phyloP scores from a whole-genome alignment of 768 basidiomycete species.

The Terana coerulea region DNA sequence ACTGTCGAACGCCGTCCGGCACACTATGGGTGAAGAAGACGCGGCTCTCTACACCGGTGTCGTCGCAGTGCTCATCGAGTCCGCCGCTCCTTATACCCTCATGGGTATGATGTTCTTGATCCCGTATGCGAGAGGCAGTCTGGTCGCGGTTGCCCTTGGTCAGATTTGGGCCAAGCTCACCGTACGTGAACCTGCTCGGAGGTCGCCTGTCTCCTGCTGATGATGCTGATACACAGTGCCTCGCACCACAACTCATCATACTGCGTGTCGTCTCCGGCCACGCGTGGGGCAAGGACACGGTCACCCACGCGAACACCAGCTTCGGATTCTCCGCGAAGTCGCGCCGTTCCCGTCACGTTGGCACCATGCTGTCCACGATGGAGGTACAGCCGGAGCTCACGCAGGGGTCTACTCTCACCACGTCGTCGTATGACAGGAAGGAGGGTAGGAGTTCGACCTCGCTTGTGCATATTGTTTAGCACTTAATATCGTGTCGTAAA shows the following conservation, averaged over 20 bases:
- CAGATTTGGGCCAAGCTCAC: constrained; percentile 41
- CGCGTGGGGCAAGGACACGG: constrained; percentile 29
- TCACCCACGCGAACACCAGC: constrained; percentile 6
- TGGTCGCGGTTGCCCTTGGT: constrained; percentile 33
- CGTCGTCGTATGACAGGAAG: constrained; percentile 1
- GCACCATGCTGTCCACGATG: not conserved
- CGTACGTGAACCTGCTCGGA: constrained; percentile 21
- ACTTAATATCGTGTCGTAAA: no score
- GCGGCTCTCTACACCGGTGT: constrained; percentile 35
- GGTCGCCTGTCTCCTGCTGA: not conserved
- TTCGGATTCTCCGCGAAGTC: not conserved
- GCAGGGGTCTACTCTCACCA: not conserved
- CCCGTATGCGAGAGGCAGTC: constrained; percentile 33
- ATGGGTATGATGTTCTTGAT: constrained; percentile 37
- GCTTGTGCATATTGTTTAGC: no score
- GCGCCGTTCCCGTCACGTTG: not conserved
- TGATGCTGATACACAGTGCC: constrained; percentile 22
- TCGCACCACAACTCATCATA: constrained; percentile 31
- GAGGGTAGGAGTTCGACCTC: not conserved
- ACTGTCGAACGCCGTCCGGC: constrained; percentile 26
- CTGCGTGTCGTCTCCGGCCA: constrained; percentile 27
- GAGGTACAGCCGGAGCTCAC: not conserved
- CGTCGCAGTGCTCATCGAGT: constrained; percentile 36
- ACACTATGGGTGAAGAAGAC: constrained; percentile 27
- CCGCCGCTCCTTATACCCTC: constrained; percentile 36